A percentile compares a stretch with the other conserved stretches of the same genome.
phyloP scores from a whole-genome alignment of 345 rosid species.

The Hibiscus trionum region DNA sequence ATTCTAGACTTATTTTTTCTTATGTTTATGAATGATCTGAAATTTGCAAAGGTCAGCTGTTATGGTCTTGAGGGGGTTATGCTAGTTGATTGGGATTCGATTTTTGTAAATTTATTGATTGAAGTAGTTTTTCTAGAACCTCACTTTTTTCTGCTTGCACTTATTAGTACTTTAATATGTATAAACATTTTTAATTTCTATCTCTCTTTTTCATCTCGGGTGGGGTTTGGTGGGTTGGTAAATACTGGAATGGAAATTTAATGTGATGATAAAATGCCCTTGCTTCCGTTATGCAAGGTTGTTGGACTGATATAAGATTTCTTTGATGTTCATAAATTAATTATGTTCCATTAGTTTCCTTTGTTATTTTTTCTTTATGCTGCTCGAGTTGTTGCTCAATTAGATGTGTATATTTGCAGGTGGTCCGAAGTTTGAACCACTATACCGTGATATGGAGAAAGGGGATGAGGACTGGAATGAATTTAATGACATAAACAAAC shows the following conservation, averaged over 20 bases:
- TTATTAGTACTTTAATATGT: background rate
- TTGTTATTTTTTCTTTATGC: background rate
- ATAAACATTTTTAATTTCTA: background rate
- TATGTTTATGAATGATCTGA: background rate
- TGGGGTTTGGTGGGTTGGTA: background rate
- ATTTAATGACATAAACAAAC: conserved; percentile 97
- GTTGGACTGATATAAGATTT: too few species aligned
- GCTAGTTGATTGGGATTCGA: too few species aligned
- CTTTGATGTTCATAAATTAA: too few species aligned
- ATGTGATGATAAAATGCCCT: too few species aligned
- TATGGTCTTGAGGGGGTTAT: too few species aligned
- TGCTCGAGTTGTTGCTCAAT: background rate
- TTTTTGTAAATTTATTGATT: too few species aligned
- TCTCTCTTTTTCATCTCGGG: too few species aligned
- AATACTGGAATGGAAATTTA: background rate
- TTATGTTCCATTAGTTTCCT: background rate
- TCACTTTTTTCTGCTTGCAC: background rate
- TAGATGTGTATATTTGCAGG: conserved; percentile 36
- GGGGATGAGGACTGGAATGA: conserved; percentile 99
- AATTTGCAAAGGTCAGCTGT: too few species aligned
- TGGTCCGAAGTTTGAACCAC: conserved; percentile 97
- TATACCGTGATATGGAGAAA: conserved; percentile 99
- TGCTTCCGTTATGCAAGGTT: too few species aligned
- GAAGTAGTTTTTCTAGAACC: too few species aligned
- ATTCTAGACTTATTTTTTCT: background rate